Conservation (phyloP, 345 rosid species). For the Eucalyptus globulus region DNA sequence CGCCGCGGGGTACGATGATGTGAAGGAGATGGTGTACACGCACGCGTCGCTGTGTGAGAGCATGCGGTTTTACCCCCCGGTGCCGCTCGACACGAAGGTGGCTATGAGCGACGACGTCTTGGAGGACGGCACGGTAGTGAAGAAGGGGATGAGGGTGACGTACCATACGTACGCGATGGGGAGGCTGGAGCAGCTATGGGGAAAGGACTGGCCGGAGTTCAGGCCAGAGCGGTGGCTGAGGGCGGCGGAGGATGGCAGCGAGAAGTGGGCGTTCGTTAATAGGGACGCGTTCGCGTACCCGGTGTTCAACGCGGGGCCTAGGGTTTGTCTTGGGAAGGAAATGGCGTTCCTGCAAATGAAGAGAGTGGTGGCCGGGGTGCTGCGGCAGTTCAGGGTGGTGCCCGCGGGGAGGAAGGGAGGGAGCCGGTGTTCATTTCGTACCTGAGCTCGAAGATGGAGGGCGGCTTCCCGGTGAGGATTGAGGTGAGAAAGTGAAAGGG, state of each 20-base stretch:
- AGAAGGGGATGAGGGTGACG: conserved; percentile 8
- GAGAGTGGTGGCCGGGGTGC: conserved; percentile 16
- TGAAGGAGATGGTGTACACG: conserved; percentile 4
- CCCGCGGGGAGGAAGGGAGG: conserved; percentile 10
- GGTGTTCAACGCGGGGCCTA: conserved; percentile 31
- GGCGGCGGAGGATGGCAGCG: neutral
- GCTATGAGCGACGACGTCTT: conserved; percentile 3
- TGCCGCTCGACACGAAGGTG: neutral
- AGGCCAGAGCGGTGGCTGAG: conserved; percentile 11
- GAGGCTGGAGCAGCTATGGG: conserved; percentile 29
- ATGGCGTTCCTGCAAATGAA: conserved; percentile 39
- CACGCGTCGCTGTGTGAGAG: neutral
- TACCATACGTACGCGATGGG: conserved; percentile 37
- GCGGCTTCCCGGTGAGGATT: conserved; percentile 30
- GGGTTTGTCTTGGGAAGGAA: conserved; percentile 32
- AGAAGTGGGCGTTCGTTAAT: conserved; percentile 18
- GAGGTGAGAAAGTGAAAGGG: neutral
- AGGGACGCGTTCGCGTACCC: conserved; percentile 21
- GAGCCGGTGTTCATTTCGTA: neutral
- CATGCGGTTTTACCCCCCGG: neutral
- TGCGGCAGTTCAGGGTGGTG: conserved; percentile 30
- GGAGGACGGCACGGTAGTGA: conserved; percentile 29
- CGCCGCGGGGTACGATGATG: neutral
- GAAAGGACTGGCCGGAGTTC: conserved; percentile 20
- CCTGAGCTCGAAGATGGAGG: conserved; percentile 39